Evolutionary conservation across 495 filamentous ascomycete species (phyloP).

Genomic region (Podospora conica): DNA sequence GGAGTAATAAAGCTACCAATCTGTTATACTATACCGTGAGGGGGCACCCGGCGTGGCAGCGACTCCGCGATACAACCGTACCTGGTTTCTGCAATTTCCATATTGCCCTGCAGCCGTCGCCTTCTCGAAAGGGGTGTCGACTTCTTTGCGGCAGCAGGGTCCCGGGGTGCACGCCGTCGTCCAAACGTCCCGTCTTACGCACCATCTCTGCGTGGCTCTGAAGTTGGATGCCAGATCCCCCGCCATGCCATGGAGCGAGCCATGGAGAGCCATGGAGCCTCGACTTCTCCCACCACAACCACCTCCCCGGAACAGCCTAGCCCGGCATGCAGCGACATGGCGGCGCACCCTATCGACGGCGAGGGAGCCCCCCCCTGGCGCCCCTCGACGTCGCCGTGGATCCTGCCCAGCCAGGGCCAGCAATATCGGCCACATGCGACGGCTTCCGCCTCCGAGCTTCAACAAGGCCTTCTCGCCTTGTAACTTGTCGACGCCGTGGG

Average conservation of each 20-base stretch:
- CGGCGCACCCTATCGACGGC: background rate
- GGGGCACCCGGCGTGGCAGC: background rate
- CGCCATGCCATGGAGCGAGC: background rate
- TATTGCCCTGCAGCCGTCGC: background rate
- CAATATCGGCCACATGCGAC: constrained; percentile 2
- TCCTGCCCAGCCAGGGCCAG: background rate
- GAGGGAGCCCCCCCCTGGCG: background rate
- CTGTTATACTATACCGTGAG: constrained; percentile 1
- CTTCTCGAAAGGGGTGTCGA: constrained; percentile 8
- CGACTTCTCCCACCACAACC: constrained; percentile 19
- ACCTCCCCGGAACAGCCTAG: constrained; percentile 37
- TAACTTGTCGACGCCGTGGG: no score
- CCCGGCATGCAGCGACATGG: constrained; percentile 21
- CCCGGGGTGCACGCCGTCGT: background rate
- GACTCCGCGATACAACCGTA: background rate
- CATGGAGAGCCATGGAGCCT: background rate
- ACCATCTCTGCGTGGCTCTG: no score
- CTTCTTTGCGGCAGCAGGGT: constrained; percentile 5
- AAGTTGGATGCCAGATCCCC: background rate
- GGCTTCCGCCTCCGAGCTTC: background rate
- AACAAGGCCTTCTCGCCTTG: background rate
- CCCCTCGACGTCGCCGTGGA: background rate
- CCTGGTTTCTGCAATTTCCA: constrained; percentile 12
- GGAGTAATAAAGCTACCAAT: background rate
- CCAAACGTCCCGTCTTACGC: constrained; percentile 5